Evolutionary conservation across 768 basidiomycete genomes (phyloP).

Genomic region (Coprinellus micaceus): DNA sequence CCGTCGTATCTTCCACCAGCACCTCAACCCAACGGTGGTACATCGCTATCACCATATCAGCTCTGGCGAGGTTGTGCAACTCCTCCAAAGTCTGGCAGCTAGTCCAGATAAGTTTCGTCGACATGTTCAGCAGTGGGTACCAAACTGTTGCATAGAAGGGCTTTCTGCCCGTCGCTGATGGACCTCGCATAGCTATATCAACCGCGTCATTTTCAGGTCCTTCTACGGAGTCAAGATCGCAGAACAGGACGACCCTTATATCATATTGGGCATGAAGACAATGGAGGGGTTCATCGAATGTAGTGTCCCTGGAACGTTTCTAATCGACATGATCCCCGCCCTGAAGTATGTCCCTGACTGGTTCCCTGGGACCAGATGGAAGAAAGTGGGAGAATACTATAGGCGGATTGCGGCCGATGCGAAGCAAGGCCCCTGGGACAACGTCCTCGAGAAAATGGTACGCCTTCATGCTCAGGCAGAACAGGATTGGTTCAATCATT

Average conservation of each 20-base stretch:
- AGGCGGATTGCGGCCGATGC: constrained; percentile 12
- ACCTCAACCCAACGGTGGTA: constrained; percentile 14
- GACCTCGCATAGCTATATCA: not conserved
- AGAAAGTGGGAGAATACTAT: not conserved
- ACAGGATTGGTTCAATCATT: not conserved
- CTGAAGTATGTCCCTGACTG: constrained; percentile 33
- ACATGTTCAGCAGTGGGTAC: constrained; percentile 4
- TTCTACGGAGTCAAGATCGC: not conserved
- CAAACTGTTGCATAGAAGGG: not conserved
- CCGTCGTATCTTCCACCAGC: constrained; percentile 1
- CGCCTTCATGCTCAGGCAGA: not conserved
- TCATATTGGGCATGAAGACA: constrained; percentile 31
- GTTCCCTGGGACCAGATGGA: constrained; percentile 35
- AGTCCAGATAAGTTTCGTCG: not conserved
- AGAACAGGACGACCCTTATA: constrained; percentile 31
- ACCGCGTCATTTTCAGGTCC: not conserved
- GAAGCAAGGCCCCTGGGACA: not conserved
- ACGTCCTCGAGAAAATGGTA: not conserved
- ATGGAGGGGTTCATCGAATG: constrained; percentile 21
- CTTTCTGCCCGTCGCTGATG: not conserved
- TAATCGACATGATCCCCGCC: constrained; percentile 14
- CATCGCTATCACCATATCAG: constrained; percentile 35
- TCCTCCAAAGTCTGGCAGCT: not conserved
- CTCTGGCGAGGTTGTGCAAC: not conserved
- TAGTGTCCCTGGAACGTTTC: constrained; percentile 19